These are phyloP conservation scores for Martiniozyma asiatica DNA, from an alignment of 1,139 yeast species.

Conservation along the genomic window DNA sequence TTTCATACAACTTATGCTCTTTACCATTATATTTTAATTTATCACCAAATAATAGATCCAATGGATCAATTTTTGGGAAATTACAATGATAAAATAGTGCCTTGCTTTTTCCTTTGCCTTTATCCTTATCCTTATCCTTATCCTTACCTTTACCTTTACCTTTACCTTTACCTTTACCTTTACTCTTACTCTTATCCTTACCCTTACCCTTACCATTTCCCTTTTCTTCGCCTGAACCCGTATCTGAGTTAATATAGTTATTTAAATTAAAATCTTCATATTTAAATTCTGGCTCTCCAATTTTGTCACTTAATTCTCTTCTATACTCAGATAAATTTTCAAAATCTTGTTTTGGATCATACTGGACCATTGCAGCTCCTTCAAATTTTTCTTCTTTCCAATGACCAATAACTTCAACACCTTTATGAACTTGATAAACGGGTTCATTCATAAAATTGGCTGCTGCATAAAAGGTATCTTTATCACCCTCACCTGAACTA, in stretches of 20 bases:
- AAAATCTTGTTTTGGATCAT: slow-evolving; percentile 37
- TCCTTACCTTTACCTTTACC: too few relatives aligned
- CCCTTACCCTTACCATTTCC: too few relatives aligned
- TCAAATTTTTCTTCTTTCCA: slow-evolving; percentile 23
- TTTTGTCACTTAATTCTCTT: slow-evolving; percentile 4
- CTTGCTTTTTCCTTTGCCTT: too few relatives aligned
- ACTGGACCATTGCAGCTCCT: slow-evolving; percentile 44
- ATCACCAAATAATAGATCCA: slow-evolving; percentile 21
- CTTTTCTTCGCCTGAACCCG: too few relatives aligned
- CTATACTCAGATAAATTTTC: slow-evolving; percentile 25
- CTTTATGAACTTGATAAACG: slow-evolving; percentile 42
- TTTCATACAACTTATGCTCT: slow-evolving; percentile 38
- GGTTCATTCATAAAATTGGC: slow-evolving; percentile 35
- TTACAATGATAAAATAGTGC: slow-evolving; percentile 32
- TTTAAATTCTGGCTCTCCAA: slow-evolving; percentile 6
- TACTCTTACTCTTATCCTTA: too few relatives aligned
- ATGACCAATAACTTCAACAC: slow-evolving; percentile 35
- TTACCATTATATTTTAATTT: too few relatives aligned
- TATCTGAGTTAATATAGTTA: slow-evolving; percentile 19
- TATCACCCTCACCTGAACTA: slow-evolving; percentile 56
- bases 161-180: too few relatives aligned
- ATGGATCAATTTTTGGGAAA: slow-evolving; percentile 31
- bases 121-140: too few relatives aligned
- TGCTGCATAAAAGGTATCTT: slow-evolving; percentile 52
- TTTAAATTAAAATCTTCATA: slow-evolving; percentile 12